Conservation (phyloP, 1,284 basidiomycete species). For the Rhodofomes roseus region DNA sequence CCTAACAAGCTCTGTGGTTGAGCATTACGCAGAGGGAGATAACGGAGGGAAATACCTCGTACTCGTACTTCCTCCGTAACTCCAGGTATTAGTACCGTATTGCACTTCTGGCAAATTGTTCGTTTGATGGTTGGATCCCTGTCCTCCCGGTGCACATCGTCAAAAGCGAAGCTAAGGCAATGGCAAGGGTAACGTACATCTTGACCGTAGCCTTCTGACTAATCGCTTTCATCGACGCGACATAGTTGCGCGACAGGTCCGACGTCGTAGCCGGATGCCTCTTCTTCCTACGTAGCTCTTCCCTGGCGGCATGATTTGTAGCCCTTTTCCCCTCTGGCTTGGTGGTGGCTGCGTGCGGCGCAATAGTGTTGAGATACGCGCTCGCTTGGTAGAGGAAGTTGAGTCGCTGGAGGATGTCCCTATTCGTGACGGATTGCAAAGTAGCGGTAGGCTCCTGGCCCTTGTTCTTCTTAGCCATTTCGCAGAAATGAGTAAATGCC, state of each 20-base stretch:
- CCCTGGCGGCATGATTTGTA: not conserved
- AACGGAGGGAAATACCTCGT: slow-evolving; percentile 43
- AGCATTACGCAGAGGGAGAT: not conserved
- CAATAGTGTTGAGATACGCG: slow-evolving; percentile 51
- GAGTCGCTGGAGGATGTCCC: slow-evolving; percentile 75
- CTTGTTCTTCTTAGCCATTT: slow-evolving; percentile 64
- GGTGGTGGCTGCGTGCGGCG: not conserved
- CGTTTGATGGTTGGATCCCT: slow-evolving; percentile 82
- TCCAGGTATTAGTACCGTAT: slow-evolving; percentile 63
- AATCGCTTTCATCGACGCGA: slow-evolving; percentile 64
- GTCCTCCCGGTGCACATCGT: not conserved
- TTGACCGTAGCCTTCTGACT: slow-evolving; percentile 71
- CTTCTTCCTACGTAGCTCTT: slow-evolving; percentile 22
- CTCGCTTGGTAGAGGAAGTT: slow-evolving; percentile 85
- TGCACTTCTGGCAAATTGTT: slow-evolving; percentile 68
- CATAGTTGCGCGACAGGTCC: slow-evolving; percentile 61
- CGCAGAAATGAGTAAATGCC: too few relatives aligned
- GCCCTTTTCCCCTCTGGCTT: not conserved
- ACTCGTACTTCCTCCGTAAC: slow-evolving; percentile 59
- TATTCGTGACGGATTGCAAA: slow-evolving; percentile 52
- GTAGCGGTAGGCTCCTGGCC: slow-evolving; percentile 46
- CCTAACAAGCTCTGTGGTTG: slow-evolving; percentile 29
- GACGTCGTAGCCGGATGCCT: slow-evolving; percentile 31
- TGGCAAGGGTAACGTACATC: slow-evolving; percentile 46
- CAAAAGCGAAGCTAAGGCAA: not conserved